These are phyloP conservation scores for Hawksworthiomyces lignivorus DNA, from an alignment of 2,329 filamentous ascomycete genomes.

Conservation along the genomic window DNA sequence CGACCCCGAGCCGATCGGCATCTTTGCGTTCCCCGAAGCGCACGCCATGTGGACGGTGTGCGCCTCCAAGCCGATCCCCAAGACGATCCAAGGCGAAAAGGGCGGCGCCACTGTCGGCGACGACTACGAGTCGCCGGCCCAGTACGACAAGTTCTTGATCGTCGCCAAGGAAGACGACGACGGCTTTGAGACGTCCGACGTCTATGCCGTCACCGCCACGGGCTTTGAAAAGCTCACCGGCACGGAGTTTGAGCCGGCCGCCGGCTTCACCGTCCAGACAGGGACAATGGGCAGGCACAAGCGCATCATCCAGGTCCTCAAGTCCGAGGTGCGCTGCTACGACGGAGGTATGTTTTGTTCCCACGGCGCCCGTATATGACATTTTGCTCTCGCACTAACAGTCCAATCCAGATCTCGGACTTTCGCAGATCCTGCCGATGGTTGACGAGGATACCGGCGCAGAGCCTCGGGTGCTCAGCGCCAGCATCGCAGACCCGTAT, in stretches of 20 bases:
- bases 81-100: conserved; percentile 45
- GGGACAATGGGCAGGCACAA: conserved; percentile 73
- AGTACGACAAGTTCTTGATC: conserved; percentile 75
- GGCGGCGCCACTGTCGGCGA: conserved; percentile 40
- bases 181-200: conserved; percentile 67
- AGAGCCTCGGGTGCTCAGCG: conserved; percentile 69
- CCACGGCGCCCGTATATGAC: too few species aligned
- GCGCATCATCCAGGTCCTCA: conserved; percentile 79
- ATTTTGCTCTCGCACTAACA: conserved; percentile 11
- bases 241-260: conserved; percentile 86
- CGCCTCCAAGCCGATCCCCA: conserved; percentile 59
- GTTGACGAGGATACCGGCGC: conserved; percentile 81
- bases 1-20: conserved; percentile 61
- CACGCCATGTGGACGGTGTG: conserved; percentile 75
- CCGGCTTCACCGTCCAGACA: conserved; percentile 79
- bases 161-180: conserved; percentile 64
- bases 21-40: conserved; percentile 65
- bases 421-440: conserved; percentile 88
- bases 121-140: conserved; percentile 52
- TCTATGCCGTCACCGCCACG: conserved; percentile 66
- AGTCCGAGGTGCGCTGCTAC: conserved; percentile 81
- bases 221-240: conserved; percentile 69
- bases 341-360: conserved; percentile 61
- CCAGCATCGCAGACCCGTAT: conserved; percentile 82
- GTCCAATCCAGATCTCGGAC: conserved; percentile 59